Evolutionary conservation across 108 stramenopile genomes (phyloP).

Genomic region (Skeletonema menzelii): DNA sequence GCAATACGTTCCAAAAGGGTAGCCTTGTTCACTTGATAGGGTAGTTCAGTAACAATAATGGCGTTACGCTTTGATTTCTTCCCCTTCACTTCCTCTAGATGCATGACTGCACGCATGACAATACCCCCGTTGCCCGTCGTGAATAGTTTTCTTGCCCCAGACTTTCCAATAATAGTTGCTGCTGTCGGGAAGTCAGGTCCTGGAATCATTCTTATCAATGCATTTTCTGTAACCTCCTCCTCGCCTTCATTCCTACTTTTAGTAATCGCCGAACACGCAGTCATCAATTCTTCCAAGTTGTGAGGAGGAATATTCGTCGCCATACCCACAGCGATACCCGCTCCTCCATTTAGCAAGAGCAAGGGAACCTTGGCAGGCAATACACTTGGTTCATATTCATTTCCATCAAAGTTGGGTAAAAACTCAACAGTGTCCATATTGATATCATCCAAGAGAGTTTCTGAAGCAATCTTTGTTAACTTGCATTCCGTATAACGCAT

Average conservation of each 20-base stretch:
- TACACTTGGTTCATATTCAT: conserved; percentile 91
- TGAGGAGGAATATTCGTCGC: conserved; percentile 98
- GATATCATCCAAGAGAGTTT: conserved; percentile 84
- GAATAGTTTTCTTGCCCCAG: conserved; percentile 76
- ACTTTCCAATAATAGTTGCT: conserved; percentile 82
- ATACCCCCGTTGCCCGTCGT: conserved; percentile 92
- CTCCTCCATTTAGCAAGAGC: conserved; percentile 91
- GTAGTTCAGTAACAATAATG: conserved; percentile 94
- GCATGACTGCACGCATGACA: conserved; percentile 82
- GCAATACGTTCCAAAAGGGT: conserved; percentile 94
- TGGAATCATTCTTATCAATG: conserved; percentile 79
- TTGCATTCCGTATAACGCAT: conserved; percentile 98
- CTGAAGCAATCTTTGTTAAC: conserved; percentile 71
- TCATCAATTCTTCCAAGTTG: conserved; percentile 90
- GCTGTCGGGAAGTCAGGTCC: conserved; percentile 98
- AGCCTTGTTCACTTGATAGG: conserved; percentile 96
- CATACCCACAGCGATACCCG: conserved; percentile 96
- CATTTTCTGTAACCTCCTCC: conserved; percentile 67
- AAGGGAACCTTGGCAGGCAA: conserved; percentile 91
- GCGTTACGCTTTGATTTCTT: conserved; percentile 70
- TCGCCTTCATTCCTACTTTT: conserved; percentile 46
- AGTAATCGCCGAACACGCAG: conserved; percentile 74
- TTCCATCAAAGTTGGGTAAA: conserved; percentile 92
- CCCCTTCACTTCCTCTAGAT: conserved; percentile 77
- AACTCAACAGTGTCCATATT: conserved; percentile 86